Base-by-base conservation (phyloP, 345 rosid genomes). In the Populus ilicifolia region DNA sequence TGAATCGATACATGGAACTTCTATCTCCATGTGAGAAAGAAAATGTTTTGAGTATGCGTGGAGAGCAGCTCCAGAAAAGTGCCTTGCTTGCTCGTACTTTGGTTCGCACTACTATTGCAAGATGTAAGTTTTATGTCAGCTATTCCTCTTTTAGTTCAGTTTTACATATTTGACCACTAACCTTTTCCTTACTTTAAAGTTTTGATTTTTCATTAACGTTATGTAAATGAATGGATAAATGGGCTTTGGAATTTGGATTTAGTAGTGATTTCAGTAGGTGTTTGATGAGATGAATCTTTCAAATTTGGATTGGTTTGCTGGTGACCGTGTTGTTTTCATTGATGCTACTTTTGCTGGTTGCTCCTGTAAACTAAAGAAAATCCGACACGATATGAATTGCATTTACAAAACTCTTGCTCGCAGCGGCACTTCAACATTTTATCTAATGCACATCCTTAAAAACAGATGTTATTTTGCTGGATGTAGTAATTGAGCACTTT, bases 31-130 rank as follows among this genome's bases (percentile, higher is more conserved):
- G 46, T 16, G 98, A 96, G 91, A 92, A 80, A 67, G 89, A 88
- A 75, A 84, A 77, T 78, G 87, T 96, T 80, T 65, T 77, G 41
- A 75, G 76, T 64, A 78, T 90, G 86, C 80, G 82, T 18, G 94
- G 92, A 43, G 88, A 89, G 61, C 85, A 77, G n/a, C 90, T 91
- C 71, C 87, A 85, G 86, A 96, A 96, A 85, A 79, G 88, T 70
- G 97, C 97, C 52, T 71, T 96, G 76, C 89, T 96, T 66, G 92
- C 97, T 30, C 96, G 97, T 50, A 83, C 89, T 46, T 81, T 96
- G 86, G 94, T 93, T 84, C 94, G 98, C 43, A 92, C 98, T 66
- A 92, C 94, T 72, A 85, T 96, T 76, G 90, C 99, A 1, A 90
- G 98, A 91, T 96, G 99, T 96, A 87, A 41, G 94, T 71, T 33